Evolutionary conservation across 2,329 filamentous ascomycete species (phyloP).

Genomic region (Graphilbum fragrans): DNA sequence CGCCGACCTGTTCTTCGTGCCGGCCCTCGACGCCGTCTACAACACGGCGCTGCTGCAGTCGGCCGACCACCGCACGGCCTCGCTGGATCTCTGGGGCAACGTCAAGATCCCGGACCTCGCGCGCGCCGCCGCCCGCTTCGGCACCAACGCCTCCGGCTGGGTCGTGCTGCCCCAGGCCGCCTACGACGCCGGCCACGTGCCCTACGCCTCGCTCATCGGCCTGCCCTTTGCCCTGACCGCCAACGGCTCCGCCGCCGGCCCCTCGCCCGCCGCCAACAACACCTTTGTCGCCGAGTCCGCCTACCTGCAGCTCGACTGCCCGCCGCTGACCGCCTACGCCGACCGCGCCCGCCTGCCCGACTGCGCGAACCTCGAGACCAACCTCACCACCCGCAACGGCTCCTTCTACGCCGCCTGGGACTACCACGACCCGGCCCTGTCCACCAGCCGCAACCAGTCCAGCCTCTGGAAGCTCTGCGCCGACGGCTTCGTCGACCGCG

Average conservation of each 20-base stretch:
- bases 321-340: neutral
- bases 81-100: neutral
- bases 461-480: neutral
- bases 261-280: neutral
- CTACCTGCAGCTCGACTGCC: neutral
- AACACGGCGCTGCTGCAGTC: neutral
- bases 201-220: neutral
- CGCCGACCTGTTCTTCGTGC: neutral
- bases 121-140: too few relatives aligned
- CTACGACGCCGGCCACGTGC: neutral
- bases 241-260: too few relatives aligned
- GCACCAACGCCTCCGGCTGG: neutral
- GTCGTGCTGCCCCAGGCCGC: neutral
- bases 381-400: neutral
- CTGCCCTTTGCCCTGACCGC: too few relatives aligned
- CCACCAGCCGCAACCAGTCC: neutral
- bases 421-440: neutral
- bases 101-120: neutral
- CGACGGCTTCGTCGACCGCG: neutral
- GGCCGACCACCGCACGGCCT: neutral
- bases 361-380: neutral
- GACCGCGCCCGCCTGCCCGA: too few relatives aligned
- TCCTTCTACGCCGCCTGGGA: too few relatives aligned
- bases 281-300: neutral
- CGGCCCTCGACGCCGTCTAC: neutral